Base-by-base conservation (phyloP, 148 eudicot species). In the Fallopia convolvulus region DNA sequence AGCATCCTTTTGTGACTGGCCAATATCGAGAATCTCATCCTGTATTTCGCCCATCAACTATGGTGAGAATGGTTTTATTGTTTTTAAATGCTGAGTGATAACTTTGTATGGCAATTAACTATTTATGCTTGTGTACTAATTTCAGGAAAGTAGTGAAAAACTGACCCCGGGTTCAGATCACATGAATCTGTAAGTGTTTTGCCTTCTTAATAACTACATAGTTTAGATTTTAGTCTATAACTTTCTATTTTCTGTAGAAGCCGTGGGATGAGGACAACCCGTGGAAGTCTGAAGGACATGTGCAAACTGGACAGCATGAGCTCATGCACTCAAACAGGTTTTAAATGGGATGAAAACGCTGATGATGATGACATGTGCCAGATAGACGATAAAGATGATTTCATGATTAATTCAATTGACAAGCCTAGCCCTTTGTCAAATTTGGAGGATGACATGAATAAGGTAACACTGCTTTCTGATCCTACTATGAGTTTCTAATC, bases 1-100 rank as follows among this genome's bases (percentile, higher is more conserved):
- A 92, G 94, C 97, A 92, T 85, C 91, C 91, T 21, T 92, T 92
- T 84, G 91, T 92, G 77, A 89, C 81, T 47, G 86, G 87, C 39
- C 70, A 26, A 30, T 61, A 61, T 61, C 70, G 70, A 61, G 70
- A 61, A 61, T 61, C 70, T 61, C 70, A 61, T 9, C 70, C 70
- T 26, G 70, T 61, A 11, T 61, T 61, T 61, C 70, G 70, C 39
- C 70, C 33, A 61, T 61, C 70, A 61, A 26, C 70, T 61, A 61
- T 61, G 39, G 70, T 61, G 30, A 61, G 36, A 15, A 18, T 61
- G 70, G 70, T 61, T 61, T 30, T 61, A 23, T 11, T 12, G 11
- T 26, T 26, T 8, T 8, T 61, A 11, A 13, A 33, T 23, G 13
- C 21, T 26, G 36, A 30, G 36, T 61, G 39, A 23, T 61, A 39